Evolutionary conservation across 129 eudicot genomes (phyloP), one percentile per base, ranked within the genome.

Genomic region (Centella asiatica): DNA sequence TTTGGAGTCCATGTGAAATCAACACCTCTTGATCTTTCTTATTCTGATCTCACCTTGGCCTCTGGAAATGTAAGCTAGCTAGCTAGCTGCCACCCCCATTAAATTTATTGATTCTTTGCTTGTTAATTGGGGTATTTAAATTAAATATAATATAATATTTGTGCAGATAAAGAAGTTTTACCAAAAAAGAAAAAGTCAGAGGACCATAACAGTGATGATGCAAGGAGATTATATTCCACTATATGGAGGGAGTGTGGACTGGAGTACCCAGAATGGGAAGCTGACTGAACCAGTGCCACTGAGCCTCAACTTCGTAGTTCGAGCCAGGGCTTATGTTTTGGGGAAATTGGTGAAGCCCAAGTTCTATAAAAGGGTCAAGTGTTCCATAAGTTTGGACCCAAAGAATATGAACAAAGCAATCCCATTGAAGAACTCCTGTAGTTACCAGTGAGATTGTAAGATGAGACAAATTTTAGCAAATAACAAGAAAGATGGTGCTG

Each of bases 1-100:
- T 93, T 93, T 19, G 99, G 99, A 4, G 89, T 88, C 39, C 99
- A 93, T 66, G 99, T 93, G 0, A 69, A 86, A 20, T 80, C 99
- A 1, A 71, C 99, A 11, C 84, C 96, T 8, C 23, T 93, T 8
- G 88, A 82, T 76, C 88, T 93, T 17, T 68, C 92, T 2, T 93
- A 75, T 37, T 62, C 81, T 0, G 62, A 88, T 32, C 85, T 87
- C 60, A 74, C 80, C 28, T 57, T 93, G 6, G 99, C 96, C 9
- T 62, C 79, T 22, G 99, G 99, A 76, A 60, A 57, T 25, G 99
- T 93, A 88, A 77, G 95, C 58, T 1, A 28, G n/a, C 55, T 7
- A 18, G 6, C 1, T 4, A 40, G 10, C 4, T 2, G 22, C 8
- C 18, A 24, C 13, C n/a, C 15, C 19, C 6, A 5, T 42, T 28